Evolutionary conservation across 306 rosid species (phyloP).

Genomic region (Prunus kanzakura): DNA sequence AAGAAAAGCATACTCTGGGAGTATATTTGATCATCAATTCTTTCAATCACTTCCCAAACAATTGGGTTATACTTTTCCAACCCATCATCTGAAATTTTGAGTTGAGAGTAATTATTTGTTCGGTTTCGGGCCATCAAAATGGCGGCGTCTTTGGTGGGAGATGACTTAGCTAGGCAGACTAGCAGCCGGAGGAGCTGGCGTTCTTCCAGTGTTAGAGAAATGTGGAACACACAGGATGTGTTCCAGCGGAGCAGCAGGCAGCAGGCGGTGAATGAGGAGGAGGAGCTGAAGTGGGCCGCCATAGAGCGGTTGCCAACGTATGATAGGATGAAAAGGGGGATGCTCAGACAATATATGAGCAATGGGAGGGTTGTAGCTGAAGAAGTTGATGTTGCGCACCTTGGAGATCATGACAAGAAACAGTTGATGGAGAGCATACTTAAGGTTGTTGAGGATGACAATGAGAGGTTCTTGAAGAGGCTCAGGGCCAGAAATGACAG

Average conservation of each 20-base stretch:
- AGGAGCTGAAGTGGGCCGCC: slow-evolving; percentile 78
- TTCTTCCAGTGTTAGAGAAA: slow-evolving; percentile 48
- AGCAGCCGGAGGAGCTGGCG: slow-evolving; percentile 50
- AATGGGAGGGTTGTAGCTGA: slow-evolving; percentile 47
- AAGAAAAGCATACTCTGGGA: background rate
- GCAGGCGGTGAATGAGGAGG: slow-evolving; percentile 48
- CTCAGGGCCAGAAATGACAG: slow-evolving; percentile 59
- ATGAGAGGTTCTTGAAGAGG: slow-evolving; percentile 47
- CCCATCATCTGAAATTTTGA: background rate
- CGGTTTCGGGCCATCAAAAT: slow-evolving; percentile 1
- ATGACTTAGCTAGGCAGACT: slow-evolving; percentile 27
- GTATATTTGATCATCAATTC: background rate
- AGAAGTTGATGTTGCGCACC: slow-evolving; percentile 61
- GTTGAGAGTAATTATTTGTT: background rate
- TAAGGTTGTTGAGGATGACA: slow-evolving; percentile 62
- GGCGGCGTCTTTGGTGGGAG: slow-evolving; percentile 44
- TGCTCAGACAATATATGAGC: slow-evolving; percentile 47
- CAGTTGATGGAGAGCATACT: slow-evolving; percentile 55
- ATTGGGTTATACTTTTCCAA: background rate
- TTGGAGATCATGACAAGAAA: slow-evolving; percentile 51
- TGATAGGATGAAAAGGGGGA: slow-evolving; percentile 62
- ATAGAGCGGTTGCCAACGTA: slow-evolving; percentile 72
- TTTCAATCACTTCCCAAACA: background rate
- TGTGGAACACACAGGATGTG: slow-evolving; percentile 53
- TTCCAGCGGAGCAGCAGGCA: slow-evolving; percentile 46